A percentile compares a stretch with the other conserved stretches of the same genome.
These are phyloP conservation scores for Lachnellula willkommii DNA, from an alignment of 2,329 filamentous ascomycete species.

Conservation along the genomic window DNA sequence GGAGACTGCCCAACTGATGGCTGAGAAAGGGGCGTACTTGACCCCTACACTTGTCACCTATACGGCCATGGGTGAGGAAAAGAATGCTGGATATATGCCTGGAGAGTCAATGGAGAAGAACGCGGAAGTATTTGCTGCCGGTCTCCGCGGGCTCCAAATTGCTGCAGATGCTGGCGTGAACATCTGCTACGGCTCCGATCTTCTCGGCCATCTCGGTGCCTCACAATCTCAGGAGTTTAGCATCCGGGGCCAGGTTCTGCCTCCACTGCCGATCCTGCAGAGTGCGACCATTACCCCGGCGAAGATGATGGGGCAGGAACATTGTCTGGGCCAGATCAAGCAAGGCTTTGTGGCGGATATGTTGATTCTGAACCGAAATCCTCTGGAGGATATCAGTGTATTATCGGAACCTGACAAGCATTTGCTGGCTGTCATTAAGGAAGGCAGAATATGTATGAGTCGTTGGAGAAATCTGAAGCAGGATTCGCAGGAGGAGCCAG, in stretches of 20 bases:
- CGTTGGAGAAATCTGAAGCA: not conserved
- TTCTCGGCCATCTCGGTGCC: slow-evolving; percentile 44
- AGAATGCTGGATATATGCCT: slow-evolving; percentile 41
- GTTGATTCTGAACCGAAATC: slow-evolving; percentile 47
- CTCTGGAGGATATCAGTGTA: slow-evolving; percentile 49
- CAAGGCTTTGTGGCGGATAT: slow-evolving; percentile 49
- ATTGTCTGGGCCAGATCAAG: slow-evolving; percentile 46
- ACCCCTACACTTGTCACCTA: slow-evolving; percentile 52
- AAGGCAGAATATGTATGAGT: slow-evolving; percentile 40
- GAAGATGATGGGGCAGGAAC: slow-evolving; percentile 41
- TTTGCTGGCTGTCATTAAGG: slow-evolving; percentile 49
- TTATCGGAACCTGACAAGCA: slow-evolving; percentile 42
- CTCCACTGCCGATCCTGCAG: slow-evolving; percentile 40
- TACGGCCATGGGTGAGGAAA: slow-evolving; percentile 41
- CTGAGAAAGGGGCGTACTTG: slow-evolving; percentile 42
- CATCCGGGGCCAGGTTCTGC: slow-evolving; percentile 39
- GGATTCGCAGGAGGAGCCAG: too few species aligned
- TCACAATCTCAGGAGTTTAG: slow-evolving; percentile 47
- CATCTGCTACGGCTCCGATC: slow-evolving; percentile 52
- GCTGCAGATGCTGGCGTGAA: slow-evolving; percentile 47
- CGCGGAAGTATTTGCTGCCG: slow-evolving; percentile 41
- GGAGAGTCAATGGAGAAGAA: slow-evolving; percentile 45
- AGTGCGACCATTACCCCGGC: slow-evolving; percentile 50
- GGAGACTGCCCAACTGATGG: slow-evolving; percentile 47
- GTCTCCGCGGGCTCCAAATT: slow-evolving; percentile 43